Conservation (phyloP, 2,329 filamentous ascomycete genomes). For the Neonectria sp. region DNA sequence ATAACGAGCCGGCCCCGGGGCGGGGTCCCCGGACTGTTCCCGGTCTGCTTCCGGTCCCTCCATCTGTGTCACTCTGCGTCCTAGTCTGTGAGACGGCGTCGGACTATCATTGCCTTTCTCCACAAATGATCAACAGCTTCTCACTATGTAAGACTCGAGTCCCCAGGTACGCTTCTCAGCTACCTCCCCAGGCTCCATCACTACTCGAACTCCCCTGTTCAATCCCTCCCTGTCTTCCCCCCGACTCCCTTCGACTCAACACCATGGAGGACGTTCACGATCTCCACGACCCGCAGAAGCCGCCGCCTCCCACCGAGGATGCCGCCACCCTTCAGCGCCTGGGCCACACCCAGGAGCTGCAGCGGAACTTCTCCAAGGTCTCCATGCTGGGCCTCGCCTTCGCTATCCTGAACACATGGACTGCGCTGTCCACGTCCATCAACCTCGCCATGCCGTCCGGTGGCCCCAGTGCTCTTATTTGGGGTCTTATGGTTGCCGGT, state of each 20-base stretch:
- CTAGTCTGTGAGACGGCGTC: neutral
- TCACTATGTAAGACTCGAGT: neutral
- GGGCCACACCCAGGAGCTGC: conserved; percentile 65
- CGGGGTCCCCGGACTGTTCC: conserved; percentile 31
- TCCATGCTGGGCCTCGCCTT: conserved; percentile 65
- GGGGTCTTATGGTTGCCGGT: conserved; percentile 75
- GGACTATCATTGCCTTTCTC: neutral
- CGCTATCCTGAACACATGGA: conserved; percentile 67
- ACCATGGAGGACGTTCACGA: conserved; percentile 41
- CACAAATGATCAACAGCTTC: neutral
- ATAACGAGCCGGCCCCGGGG: conserved; percentile 35
- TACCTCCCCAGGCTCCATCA: neutral
- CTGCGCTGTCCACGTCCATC: conserved; percentile 63
- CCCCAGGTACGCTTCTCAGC: neutral
- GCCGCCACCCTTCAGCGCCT: conserved; percentile 59
- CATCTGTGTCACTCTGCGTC: neutral
- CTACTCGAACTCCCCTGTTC: conserved; percentile 25
- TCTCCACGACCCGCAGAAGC: conserved; percentile 37
- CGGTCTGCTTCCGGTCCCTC: conserved; percentile 32
- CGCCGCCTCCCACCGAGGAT: conserved; percentile 47
- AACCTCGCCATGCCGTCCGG: conserved; percentile 75
- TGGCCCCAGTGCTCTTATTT: conserved; percentile 79
- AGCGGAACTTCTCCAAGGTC: conserved; percentile 65
- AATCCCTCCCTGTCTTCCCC: neutral
- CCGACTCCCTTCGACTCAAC: neutral